Evolutionary conservation across 306 rosid species (phyloP).

Genomic region (Cicer arietinum): DNA sequence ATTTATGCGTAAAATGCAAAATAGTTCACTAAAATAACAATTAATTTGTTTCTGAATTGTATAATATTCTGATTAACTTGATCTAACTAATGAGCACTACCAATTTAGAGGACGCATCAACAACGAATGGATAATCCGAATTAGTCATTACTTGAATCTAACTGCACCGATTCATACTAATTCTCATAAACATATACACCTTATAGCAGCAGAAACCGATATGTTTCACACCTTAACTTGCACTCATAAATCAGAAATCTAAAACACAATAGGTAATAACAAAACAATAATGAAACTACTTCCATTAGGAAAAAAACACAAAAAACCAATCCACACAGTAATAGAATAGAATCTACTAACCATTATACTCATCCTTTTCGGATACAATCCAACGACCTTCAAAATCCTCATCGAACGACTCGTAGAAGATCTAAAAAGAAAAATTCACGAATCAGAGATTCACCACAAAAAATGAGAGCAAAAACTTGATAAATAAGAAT

Average conservation of each 20-base stretch:
- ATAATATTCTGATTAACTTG: not conserved
- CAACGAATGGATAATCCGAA: not conserved
- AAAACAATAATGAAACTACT: conserved; percentile 6
- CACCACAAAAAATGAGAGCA: not conserved
- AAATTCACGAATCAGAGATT: conserved; percentile 19
- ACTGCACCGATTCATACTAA: not conserved
- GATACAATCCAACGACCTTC: conserved; percentile 85
- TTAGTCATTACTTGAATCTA: not conserved
- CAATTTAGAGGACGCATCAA: not conserved
- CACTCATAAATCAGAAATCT: not conserved
- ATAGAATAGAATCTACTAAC: conserved; percentile 41
- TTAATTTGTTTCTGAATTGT: not conserved
- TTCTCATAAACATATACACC: not conserved
- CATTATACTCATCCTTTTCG: conserved; percentile 70
- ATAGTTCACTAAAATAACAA: not conserved
- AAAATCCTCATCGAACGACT: conserved; percentile 77
- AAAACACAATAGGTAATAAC: not conserved
- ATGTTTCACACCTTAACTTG: not conserved
- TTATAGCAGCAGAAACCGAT: not conserved
- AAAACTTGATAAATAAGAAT: not conserved
- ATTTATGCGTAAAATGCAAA: too few species aligned
- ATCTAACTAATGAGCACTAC: not conserved
- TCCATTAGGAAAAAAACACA: not conserved
- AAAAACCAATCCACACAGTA: not conserved
- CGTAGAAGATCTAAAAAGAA: conserved; percentile 73